Evolutionary conservation across 129 eudicot genomes (phyloP).

Genomic region (Tagetes erecta): DNA sequence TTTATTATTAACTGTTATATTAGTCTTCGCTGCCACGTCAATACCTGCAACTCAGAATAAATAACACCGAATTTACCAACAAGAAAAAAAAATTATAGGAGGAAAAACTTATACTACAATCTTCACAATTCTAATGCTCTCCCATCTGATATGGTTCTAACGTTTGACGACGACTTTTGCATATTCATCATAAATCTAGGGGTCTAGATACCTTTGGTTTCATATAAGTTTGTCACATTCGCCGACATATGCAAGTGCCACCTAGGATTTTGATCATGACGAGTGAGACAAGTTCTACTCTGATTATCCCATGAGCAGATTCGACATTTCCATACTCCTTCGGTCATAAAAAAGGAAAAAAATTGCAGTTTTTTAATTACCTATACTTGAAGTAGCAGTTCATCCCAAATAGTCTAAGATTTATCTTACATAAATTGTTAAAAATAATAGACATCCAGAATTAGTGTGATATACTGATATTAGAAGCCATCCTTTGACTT

Average conservation of each 20-base stretch:
- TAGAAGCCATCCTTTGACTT: background rate
- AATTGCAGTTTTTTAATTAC: slow-evolving; percentile 26
- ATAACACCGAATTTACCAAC: background rate
- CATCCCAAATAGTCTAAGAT: slow-evolving; percentile 1
- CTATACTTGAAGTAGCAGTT: slow-evolving; percentile 26
- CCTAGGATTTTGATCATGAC: slow-evolving; percentile 40
- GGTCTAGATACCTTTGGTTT: slow-evolving; percentile 61
- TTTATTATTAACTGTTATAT: slow-evolving; percentile 18
- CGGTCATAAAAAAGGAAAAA: slow-evolving; percentile 40
- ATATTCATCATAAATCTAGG: slow-evolving; percentile 10
- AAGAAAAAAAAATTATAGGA: background rate
- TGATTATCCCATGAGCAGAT: slow-evolving; percentile 70
- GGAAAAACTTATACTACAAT: background rate
- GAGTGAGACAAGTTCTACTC: slow-evolving; percentile 46
- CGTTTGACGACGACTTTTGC: background rate
- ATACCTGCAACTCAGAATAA: slow-evolving; percentile 35
- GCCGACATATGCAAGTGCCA: slow-evolving; percentile 45
- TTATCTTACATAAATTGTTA: slow-evolving; percentile 7
- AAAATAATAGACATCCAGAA: background rate
- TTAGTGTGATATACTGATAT: background rate
- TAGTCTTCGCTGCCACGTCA: slow-evolving; percentile 2
- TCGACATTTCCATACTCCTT: slow-evolving; percentile 93
- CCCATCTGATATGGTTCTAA: background rate
- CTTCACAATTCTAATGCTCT: background rate
- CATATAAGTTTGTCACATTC: slow-evolving; percentile 41